These are phyloP conservation scores for Xerocomus brunneocitrinus DNA, from an alignment of 768 basidiomycete species.

Conservation along the genomic window DNA sequence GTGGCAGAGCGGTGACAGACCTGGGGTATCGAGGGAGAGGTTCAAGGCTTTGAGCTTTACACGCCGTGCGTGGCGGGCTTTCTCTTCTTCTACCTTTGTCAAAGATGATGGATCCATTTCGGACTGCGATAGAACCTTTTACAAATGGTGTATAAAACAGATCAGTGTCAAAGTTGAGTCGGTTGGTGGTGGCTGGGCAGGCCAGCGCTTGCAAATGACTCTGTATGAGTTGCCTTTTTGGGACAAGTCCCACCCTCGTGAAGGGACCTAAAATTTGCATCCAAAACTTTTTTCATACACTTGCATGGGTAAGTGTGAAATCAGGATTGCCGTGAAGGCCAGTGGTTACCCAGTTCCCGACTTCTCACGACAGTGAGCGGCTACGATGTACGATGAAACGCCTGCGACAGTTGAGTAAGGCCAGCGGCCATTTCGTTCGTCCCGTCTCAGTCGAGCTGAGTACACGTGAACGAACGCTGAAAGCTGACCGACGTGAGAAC, in stretches of 20 bases:
- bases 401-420: too few relatives aligned
- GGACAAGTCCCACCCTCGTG: neutral
- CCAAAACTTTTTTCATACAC: too few relatives aligned
- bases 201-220: neutral
- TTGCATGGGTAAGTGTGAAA: too few relatives aligned
- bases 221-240: constrained; percentile 13
- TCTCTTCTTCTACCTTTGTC: constrained; percentile 47
- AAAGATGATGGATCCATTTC: constrained; percentile 22
- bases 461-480: too few relatives aligned
- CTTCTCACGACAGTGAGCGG: too few relatives aligned
- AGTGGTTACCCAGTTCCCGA: too few relatives aligned
- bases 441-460: too few relatives aligned
- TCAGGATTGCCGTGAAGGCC: too few relatives aligned
- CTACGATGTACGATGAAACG: too few relatives aligned
- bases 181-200: constrained; percentile 11
- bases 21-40: constrained; percentile 42
- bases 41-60: constrained; percentile 57
- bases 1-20: constrained; percentile 28
- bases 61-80: constrained; percentile 51
- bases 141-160: neutral
- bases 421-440: too few relatives aligned
- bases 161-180: neutral
- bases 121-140: neutral
- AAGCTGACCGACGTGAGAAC: too few relatives aligned
- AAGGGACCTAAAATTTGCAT: neutral